Percentiles rank a stretch among this genome's conserved stretches.
Evolutionary conservation across 768 basidiomycete genomes (phyloP).

Genomic region (Amanita inopinata): DNA sequence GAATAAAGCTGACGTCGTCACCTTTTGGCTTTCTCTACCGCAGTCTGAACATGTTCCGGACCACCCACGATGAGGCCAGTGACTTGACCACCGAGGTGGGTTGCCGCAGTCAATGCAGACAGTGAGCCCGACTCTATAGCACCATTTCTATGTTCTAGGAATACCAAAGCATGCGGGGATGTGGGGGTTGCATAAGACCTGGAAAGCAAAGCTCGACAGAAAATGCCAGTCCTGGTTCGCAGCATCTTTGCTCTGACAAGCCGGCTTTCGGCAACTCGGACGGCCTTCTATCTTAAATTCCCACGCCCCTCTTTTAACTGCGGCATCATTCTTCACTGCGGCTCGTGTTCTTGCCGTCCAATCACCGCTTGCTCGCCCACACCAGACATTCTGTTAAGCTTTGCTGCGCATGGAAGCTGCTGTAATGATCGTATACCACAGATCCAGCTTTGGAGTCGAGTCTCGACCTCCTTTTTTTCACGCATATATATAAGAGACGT

Average conservation of each 20-base stretch:
- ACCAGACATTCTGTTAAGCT: too few species aligned
- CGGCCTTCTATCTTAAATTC: not conserved
- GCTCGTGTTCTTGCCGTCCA: too few species aligned
- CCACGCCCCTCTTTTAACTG: not conserved
- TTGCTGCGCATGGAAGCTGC: too few species aligned
- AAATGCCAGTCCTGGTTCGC: not conserved
- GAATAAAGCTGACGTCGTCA: conserved; percentile 22
- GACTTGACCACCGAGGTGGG: conserved; percentile 77
- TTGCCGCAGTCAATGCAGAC: conserved; percentile 87
- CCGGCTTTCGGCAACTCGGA: not conserved
- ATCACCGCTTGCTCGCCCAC: too few species aligned
- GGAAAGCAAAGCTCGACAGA: not conserved
- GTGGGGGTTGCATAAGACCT: conserved; percentile 50
- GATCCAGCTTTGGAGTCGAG: too few species aligned
- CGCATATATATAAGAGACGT: not conserved
- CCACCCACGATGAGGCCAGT: conserved; percentile 70
- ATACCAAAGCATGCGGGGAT: conserved; percentile 73
- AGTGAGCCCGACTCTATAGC: conserved; percentile 77
- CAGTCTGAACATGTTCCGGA: conserved; percentile 51
- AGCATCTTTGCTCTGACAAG: conserved; percentile 1
- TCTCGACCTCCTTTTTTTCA: not conserved
- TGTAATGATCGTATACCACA: too few species aligned
- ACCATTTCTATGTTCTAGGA: conserved; percentile 80
- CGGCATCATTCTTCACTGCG: not conserved
- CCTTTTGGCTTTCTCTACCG: conserved; percentile 78